A percentile compares a stretch with the other conserved stretches of the same genome.
These are phyloP conservation scores for Toxicodendron radicans DNA, from an alignment of 345 rosid genomes.

Conservation along the genomic window DNA sequence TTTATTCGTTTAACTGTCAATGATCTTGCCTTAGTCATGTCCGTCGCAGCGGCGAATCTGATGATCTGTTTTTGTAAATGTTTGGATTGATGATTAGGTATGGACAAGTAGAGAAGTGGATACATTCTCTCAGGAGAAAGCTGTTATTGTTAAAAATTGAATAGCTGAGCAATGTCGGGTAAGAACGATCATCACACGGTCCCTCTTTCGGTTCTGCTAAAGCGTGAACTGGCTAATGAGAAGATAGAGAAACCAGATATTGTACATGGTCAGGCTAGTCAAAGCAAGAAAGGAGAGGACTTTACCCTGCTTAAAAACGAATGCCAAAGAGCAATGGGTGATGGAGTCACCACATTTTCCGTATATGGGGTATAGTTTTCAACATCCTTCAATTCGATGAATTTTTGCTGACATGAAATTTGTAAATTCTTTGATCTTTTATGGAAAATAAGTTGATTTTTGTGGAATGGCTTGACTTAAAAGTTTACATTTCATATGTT, in stretches of 20 bases:
- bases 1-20: background rate
- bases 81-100: background rate
- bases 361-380: constrained; percentile 70
- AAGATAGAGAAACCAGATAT: constrained; percentile 82
- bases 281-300: constrained; percentile 99
- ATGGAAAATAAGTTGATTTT: background rate
- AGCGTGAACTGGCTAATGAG: constrained; percentile 85
- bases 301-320: constrained; percentile 72
- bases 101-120: constrained; percentile 26
- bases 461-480: background rate
- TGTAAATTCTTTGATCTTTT: background rate
- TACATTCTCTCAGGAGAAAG: constrained; percentile 14
- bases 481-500: background rate
- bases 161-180: constrained; percentile 42
- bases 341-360: constrained; percentile 74
- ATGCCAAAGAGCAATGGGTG: constrained; percentile 78
- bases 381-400: background rate
- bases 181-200: constrained; percentile 79
- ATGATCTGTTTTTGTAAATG: background rate
- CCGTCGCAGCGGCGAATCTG: constrained; percentile 10
- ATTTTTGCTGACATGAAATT: background rate
- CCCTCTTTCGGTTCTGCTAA: constrained; percentile 80
- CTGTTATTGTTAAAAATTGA: constrained; percentile 7
- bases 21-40: constrained; percentile 13
- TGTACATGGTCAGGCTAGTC: constrained; percentile 71